Evolutionary conservation across 2,329 filamentous ascomycete species (phyloP).

Genomic region (Arachnomyces sp.): DNA sequence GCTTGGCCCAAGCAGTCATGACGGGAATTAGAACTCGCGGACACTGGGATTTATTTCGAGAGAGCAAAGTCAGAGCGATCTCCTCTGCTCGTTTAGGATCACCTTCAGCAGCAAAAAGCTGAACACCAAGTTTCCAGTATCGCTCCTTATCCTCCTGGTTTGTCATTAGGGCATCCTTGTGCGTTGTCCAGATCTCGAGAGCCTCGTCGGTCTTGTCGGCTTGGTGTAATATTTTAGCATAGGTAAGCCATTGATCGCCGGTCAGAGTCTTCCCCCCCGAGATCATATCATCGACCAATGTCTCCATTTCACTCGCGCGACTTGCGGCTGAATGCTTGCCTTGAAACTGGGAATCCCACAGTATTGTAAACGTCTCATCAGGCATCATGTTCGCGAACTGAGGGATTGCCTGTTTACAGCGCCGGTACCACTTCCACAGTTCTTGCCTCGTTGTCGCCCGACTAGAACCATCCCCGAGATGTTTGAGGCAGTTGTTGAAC

Average conservation of each 20-base stretch:
- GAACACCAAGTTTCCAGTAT: conserved; percentile 43
- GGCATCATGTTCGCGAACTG: conserved; percentile 50
- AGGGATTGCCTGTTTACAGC: conserved; percentile 40
- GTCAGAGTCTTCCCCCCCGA: conserved; percentile 49
- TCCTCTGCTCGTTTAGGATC: conserved; percentile 41
- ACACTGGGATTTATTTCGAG: conserved; percentile 38
- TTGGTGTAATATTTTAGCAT: conserved; percentile 60
- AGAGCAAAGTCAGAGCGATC: conserved; percentile 37
- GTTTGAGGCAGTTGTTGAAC: conserved; percentile 32
- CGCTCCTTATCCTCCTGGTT: conserved; percentile 28
- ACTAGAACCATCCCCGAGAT: conserved; percentile 20
- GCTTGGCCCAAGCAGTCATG: conserved; percentile 57
- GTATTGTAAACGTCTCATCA: conserved; percentile 50
- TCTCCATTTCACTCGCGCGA: conserved; percentile 52
- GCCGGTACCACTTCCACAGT: conserved; percentile 44
- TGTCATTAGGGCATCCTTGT: conserved; percentile 45
- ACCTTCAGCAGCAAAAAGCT: conserved; percentile 40
- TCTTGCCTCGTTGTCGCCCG: conserved; percentile 26
- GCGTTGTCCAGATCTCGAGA: conserved; percentile 55
- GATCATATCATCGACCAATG: conserved; percentile 58
- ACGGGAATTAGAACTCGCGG: conserved; percentile 49
- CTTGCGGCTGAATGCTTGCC: conserved; percentile 37
- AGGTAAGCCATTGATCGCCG: conserved; percentile 53
- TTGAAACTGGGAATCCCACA: conserved; percentile 54
- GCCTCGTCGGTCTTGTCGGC: conserved; percentile 54